Evolutionary conservation across 129 eudicot genomes (phyloP).

Genomic region (Arctium lappa): DNA sequence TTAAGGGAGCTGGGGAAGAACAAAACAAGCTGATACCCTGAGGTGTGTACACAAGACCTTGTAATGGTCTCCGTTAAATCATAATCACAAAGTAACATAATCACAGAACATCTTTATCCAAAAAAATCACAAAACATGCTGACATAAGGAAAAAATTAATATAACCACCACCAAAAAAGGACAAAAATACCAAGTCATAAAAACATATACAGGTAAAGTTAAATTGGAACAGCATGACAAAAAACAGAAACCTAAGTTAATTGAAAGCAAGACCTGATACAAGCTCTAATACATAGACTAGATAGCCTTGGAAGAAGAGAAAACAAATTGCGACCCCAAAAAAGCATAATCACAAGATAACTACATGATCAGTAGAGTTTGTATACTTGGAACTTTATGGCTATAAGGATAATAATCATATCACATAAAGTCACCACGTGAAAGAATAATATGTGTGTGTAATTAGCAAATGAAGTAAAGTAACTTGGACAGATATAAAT

Average conservation of each 20-base stretch:
- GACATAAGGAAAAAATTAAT: neutral
- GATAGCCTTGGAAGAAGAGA: neutral
- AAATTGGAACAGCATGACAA: neutral
- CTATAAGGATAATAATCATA: neutral
- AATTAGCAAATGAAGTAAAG: neutral
- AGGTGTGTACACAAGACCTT: neutral
- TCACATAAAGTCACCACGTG: neutral
- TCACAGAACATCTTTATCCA: neutral
- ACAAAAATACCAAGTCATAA: neutral
- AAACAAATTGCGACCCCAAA: neutral
- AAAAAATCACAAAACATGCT: neutral
- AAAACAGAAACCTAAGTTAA: neutral
- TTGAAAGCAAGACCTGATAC: neutral
- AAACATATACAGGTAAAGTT: neutral
- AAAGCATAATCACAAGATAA: neutral
- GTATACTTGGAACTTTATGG: neutral
- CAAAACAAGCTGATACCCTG: neutral
- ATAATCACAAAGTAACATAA: neutral
- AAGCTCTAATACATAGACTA: neutral
- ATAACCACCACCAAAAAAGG: neutral
- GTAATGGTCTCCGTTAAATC: neutral
- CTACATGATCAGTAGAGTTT: neutral
- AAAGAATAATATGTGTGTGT: neutral
- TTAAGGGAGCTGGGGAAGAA: neutral
- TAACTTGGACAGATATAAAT: neutral